phyloP scores from a whole-genome alignment of 2,329 filamentous ascomycete genomes.

The Albophoma yamanashiensis region DNA sequence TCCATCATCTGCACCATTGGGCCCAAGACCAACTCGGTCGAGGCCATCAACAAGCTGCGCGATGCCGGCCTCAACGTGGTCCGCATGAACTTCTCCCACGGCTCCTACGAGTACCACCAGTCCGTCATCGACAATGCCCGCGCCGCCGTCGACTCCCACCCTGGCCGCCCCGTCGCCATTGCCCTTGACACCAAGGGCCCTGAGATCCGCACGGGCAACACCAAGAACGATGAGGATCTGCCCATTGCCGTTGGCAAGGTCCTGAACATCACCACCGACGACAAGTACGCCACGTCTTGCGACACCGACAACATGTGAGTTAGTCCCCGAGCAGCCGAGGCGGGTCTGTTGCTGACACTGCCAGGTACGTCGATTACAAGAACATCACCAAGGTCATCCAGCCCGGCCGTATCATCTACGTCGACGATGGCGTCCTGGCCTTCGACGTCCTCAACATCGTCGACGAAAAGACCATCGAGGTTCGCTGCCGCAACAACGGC shows the following conservation, averaged over 20 bases:
- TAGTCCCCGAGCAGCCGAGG: not conserved
- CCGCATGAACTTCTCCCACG: slow-evolving; percentile 96
- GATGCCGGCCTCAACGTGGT: slow-evolving; percentile 91
- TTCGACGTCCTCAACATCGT: slow-evolving; percentile 86
- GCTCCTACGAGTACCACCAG: slow-evolving; percentile 86
- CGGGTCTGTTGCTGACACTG: slow-evolving; percentile 1
- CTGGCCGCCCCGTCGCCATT: slow-evolving; percentile 86
- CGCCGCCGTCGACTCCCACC: slow-evolving; percentile 66
- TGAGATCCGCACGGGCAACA: slow-evolving; percentile 53
- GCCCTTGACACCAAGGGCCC: slow-evolving; percentile 68
- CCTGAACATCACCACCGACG: slow-evolving; percentile 95
- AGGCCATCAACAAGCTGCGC: slow-evolving; percentile 93
- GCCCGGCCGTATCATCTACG: slow-evolving; percentile 87
- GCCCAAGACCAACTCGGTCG: slow-evolving; percentile 96
- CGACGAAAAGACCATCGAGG: slow-evolving; percentile 81
- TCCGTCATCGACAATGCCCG: slow-evolving; percentile 95
- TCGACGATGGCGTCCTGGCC: slow-evolving; percentile 94
- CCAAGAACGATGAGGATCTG: slow-evolving; percentile 78
- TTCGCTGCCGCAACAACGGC: slow-evolving; percentile 88
- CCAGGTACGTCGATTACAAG: slow-evolving; percentile 95
- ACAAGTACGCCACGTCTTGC: slow-evolving; percentile 73
- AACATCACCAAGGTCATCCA: slow-evolving; percentile 99
- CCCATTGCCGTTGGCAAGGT: slow-evolving; percentile 75
- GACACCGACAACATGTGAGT: slow-evolving; percentile 89
- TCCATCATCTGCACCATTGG: slow-evolving; percentile 99